phyloP scores from a whole-genome alignment of 179 eudicot genomes.

The Drosera spatulata region DNA sequence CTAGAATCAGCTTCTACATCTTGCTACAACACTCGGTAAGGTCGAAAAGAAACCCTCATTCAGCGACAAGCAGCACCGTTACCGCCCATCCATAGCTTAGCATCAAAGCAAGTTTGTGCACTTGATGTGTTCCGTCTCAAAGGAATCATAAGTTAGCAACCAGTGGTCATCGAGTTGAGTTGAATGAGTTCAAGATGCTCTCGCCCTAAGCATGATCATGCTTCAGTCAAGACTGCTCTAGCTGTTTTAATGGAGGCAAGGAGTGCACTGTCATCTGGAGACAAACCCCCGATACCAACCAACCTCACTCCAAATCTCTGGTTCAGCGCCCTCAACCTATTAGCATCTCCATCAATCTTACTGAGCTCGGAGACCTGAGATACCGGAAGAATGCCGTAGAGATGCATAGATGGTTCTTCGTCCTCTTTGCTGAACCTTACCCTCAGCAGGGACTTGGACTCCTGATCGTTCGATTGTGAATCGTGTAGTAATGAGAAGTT shows the following conservation, averaged over 20 bases:
- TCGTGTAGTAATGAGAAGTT: conserved; percentile 48
- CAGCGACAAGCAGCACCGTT: no score
- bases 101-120: no score
- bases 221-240: neutral
- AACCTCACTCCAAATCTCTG: conserved; percentile 32
- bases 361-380: conserved; percentile 40
- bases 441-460: conserved; percentile 39
- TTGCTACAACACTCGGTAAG: no score
- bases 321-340: conserved; percentile 35
- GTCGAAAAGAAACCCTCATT: no score
- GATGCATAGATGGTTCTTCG: conserved; percentile 26
- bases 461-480: conserved; percentile 34
- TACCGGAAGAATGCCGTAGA: conserved; percentile 49
- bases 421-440: conserved; percentile 37
- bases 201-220: no score
- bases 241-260: conserved; percentile 32
- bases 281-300: conserved; percentile 47
- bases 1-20: no score
- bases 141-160: no score
- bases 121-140: no score
- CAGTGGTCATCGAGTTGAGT: no score
- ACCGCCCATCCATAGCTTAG: no score
- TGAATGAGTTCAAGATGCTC: no score
- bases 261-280: conserved; percentile 36
- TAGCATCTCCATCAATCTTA: conserved; percentile 35